A percentile compares a stretch with the other conserved stretches of the same genome.
Evolutionary conservation across 768 basidiomycete genomes (phyloP).

Genomic region (Pleurotus giganteus): DNA sequence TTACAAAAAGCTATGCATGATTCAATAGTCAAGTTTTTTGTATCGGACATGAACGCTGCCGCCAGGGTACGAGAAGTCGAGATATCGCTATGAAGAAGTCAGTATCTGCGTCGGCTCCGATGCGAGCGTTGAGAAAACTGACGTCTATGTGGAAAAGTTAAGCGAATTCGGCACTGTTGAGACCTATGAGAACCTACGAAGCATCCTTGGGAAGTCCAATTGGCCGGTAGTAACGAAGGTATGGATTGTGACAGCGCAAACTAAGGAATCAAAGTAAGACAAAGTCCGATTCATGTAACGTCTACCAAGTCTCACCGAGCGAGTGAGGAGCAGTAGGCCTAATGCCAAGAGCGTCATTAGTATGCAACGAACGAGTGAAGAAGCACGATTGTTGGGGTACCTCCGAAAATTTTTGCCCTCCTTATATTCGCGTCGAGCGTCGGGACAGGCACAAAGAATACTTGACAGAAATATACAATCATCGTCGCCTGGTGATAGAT

Average conservation of each 20-base stretch:
- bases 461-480: neutral
- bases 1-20: conserved; percentile 36
- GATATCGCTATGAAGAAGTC: conserved; percentile 25
- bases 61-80: conserved; percentile 51
- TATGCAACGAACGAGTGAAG: neutral
- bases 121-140: neutral
- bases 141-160: neutral
- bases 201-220: conserved; percentile 51
- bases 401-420: neutral
- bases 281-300: neutral
- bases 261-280: neutral
- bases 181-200: conserved; percentile 31
- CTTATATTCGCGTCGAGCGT: neutral
- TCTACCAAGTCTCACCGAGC: neutral
- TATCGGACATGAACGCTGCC: conserved; percentile 36
- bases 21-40: conserved; percentile 51
- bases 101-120: neutral
- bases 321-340: neutral
- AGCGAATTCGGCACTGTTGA: neutral
- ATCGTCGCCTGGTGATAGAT: conserved; percentile 3
- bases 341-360: neutral
- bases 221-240: conserved; percentile 33
- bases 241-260: conserved; percentile 18
- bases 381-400: neutral
- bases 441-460: neutral